phyloP scores from a whole-genome alignment of 352 stramenopile species.

The Globisporangium okanoganense region DNA sequence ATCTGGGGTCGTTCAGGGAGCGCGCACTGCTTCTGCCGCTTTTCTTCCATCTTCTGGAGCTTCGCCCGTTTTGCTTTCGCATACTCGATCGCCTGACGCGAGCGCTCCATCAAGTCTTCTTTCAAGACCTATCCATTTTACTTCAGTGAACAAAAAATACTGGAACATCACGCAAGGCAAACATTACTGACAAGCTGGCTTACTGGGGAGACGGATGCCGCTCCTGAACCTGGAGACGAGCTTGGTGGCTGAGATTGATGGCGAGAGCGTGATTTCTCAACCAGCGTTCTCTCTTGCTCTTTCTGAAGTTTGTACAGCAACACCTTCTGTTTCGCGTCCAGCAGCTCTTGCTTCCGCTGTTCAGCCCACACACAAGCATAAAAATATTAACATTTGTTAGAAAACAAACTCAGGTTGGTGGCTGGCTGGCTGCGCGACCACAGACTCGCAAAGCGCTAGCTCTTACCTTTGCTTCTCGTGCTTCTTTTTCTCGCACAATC shows the following conservation, averaged over 20 bases:
- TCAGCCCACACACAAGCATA: neutral
- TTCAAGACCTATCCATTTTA: conserved; percentile 26
- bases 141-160: neutral
- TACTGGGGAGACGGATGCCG: conserved; percentile 25
- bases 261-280: conserved; percentile 13
- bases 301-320: conserved; percentile 74
- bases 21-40: conserved; percentile 26
- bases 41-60: conserved; percentile 38
- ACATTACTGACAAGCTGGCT: neutral
- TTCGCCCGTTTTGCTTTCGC: conserved; percentile 48
- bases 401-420: neutral
- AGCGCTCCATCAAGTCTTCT: conserved; percentile 46
- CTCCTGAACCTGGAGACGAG: conserved; percentile 5
- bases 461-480: conserved; percentile 46
- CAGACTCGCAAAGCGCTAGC: neutral
- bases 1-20: conserved; percentile 38
- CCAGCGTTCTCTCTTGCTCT: conserved; percentile 42
- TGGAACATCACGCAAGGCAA: neutral
- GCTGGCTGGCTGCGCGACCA: neutral
- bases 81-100: conserved; percentile 46
- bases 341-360: conserved; percentile 48
- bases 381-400: neutral
- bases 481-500: conserved; percentile 27
- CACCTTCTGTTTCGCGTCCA: conserved; percentile 78
- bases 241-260: conserved; percentile 11